phyloP scores from a whole-genome alignment of 768 basidiomycete genomes.

The Mycena capillaripes region DNA sequence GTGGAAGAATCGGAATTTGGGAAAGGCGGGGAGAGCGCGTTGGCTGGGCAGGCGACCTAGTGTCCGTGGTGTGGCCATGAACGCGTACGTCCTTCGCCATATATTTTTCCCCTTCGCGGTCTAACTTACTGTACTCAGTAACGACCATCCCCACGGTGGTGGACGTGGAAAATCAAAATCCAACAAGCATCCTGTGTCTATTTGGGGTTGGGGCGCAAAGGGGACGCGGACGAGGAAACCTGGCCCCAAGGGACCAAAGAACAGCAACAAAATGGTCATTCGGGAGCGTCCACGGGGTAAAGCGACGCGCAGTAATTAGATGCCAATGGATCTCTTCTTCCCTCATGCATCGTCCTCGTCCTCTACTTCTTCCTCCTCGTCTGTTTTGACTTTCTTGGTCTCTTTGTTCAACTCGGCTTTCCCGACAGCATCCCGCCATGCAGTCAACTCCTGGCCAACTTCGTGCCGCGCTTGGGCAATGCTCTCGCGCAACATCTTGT shows the following conservation, averaged over 20 bases:
- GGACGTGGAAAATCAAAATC: slow-evolving; percentile 98
- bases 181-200: slow-evolving; percentile 92
- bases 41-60: slow-evolving; percentile 90
- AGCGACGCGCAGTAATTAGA: slow-evolving; percentile 61
- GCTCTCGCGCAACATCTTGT: slow-evolving; percentile 61
- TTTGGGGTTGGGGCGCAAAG: slow-evolving; percentile 95
- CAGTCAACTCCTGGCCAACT: slow-evolving; percentile 78
- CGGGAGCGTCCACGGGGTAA: slow-evolving; percentile 86
- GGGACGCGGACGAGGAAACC: slow-evolving; percentile 94
- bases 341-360: slow-evolving; percentile 56
- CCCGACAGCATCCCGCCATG: slow-evolving; percentile 82
- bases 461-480: slow-evolving; percentile 66
- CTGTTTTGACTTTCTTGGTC: slow-evolving; percentile 54
- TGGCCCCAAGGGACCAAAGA: slow-evolving; percentile 91
- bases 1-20: slow-evolving; percentile 87
- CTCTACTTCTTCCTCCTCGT: slow-evolving; percentile 63
- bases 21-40: slow-evolving; percentile 91
- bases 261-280: slow-evolving; percentile 91
- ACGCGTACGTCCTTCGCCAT: slow-evolving; percentile 72
- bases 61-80: slow-evolving; percentile 98
- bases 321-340: slow-evolving; percentile 18
- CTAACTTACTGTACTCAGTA: slow-evolving; percentile 55
- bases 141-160: slow-evolving; percentile 96
- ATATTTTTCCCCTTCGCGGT: background rate
- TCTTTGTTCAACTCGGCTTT: slow-evolving; percentile 76